A percentile compares a stretch with the other conserved stretches of the same genome.
Conservation (phyloP, 2,329 filamentous ascomycete genomes). For the Huntiella bhutanensis region DNA sequence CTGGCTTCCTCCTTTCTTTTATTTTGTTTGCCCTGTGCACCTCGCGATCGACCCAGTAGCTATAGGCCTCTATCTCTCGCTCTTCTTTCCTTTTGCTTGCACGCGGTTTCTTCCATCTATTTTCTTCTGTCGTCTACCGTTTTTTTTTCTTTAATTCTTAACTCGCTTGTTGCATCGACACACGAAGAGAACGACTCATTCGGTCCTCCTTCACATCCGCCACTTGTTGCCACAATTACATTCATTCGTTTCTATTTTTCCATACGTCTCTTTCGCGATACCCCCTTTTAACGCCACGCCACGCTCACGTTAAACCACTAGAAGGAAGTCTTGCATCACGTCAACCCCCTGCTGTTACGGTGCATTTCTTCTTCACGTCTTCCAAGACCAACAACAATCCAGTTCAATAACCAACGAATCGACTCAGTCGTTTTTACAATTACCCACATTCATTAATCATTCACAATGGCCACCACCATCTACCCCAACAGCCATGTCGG, state of each 20-base stretch:
- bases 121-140: neutral
- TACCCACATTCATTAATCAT: slow-evolving; percentile 15
- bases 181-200: neutral
- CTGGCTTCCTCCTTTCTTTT: slow-evolving; percentile 4
- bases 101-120: slow-evolving; percentile 5
- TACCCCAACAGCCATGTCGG: slow-evolving; percentile 96
- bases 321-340: neutral
- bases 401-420: slow-evolving; percentile 10
- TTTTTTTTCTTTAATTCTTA: slow-evolving; percentile 1
- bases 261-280: slow-evolving; percentile 8
- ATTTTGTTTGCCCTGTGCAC: slow-evolving; percentile 1
- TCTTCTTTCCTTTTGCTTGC: slow-evolving; percentile 1
- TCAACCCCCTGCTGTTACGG: neutral
- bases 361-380: slow-evolving; percentile 14
- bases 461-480: slow-evolving; percentile 39
- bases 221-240: neutral
- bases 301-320: slow-evolving; percentile 5
- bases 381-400: slow-evolving; percentile 17
- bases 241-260: slow-evolving; percentile 6
- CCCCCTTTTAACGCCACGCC: slow-evolving; percentile 10
- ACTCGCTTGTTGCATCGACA: slow-evolving; percentile 4
- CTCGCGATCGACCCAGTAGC: neutral
- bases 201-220: slow-evolving; percentile 4
- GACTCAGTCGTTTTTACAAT: slow-evolving; percentile 15
- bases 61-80: slow-evolving; percentile 1